Percentiles rank a stretch among this genome's conserved stretches.
These are phyloP conservation scores for Rhamnella rubrinervis DNA, from an alignment of 331 rosid genomes.

Conservation along the genomic window DNA sequence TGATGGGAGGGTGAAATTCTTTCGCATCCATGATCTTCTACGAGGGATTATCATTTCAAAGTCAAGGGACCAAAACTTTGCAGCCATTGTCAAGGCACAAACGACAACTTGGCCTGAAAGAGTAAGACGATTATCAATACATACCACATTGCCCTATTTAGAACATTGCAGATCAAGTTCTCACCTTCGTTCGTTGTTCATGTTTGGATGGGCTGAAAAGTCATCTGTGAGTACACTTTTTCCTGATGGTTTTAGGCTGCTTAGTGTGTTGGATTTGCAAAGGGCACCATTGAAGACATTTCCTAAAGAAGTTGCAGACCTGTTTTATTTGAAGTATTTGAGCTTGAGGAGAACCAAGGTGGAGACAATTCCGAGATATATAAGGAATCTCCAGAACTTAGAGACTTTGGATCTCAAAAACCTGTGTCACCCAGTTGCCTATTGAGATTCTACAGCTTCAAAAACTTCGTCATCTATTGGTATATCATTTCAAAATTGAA, in stretches of 20 bases:
- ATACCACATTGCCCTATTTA: slow-evolving; percentile 27
- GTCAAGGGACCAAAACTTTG: slow-evolving; percentile 52
- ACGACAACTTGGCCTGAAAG: slow-evolving; percentile 42
- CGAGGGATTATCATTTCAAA: slow-evolving; percentile 49
- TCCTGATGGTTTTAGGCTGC: slow-evolving; percentile 42
- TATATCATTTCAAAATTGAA: slow-evolving; percentile 36
- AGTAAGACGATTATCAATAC: slow-evolving; percentile 47
- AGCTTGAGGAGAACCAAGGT: slow-evolving; percentile 51
- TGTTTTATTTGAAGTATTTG: slow-evolving; percentile 39
- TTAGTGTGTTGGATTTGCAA: slow-evolving; percentile 48
- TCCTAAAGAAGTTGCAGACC: slow-evolving; percentile 33
- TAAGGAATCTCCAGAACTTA: slow-evolving; percentile 53
- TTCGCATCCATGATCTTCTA: slow-evolving; percentile 15
- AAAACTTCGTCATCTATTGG: slow-evolving; percentile 62
- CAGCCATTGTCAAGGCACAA: slow-evolving; percentile 38
- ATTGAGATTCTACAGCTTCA: slow-evolving; percentile 32
- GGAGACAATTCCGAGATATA: slow-evolving; percentile 35
- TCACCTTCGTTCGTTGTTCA: slow-evolving; percentile 54
- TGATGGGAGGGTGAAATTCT: slow-evolving; percentile 24
- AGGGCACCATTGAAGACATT: slow-evolving; percentile 38
- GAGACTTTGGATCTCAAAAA: slow-evolving; percentile 54
- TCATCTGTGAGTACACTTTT: slow-evolving; percentile 26
- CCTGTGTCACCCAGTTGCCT: slow-evolving; percentile 48
- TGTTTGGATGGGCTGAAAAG: slow-evolving; percentile 34
- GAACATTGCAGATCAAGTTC: slow-evolving; percentile 36